phyloP scores from a whole-genome alignment of 164 flowering plant species.

The Chimonanthus salicifolius region DNA sequence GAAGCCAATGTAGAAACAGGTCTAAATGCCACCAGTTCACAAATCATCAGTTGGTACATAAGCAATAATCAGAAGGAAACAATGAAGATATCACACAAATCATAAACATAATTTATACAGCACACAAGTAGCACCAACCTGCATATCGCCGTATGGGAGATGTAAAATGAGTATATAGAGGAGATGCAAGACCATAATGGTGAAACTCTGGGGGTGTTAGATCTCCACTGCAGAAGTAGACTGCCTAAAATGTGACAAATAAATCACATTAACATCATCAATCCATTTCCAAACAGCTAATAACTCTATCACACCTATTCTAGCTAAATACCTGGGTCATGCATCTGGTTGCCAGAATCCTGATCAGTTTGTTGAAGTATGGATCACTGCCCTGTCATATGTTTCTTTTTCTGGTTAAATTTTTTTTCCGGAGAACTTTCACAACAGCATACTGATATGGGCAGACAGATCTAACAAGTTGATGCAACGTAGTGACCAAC shows the following conservation, averaged over 20 bases:
- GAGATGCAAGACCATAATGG: conserved; percentile 96
- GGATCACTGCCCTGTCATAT: conserved; percentile 79
- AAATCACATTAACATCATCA: conserved; percentile 2
- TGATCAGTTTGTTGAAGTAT: conserved; percentile 88
- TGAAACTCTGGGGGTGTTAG: conserved; percentile 80
- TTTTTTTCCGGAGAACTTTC: background rate
- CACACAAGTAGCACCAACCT: conserved; percentile 31
- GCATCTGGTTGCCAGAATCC: conserved; percentile 97
- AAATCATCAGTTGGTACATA: background rate
- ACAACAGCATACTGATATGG: background rate
- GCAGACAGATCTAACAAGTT: too few species aligned
- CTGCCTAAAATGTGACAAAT: conserved; percentile 56
- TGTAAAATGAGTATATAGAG: conserved; percentile 93
- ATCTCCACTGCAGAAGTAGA: conserved; percentile 98
- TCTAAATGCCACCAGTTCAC: background rate
- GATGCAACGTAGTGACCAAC: background rate
- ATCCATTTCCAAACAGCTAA: background rate
- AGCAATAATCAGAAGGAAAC: background rate
- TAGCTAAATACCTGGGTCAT: conserved; percentile 79
- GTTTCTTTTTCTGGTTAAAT: background rate
- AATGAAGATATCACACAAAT: background rate
- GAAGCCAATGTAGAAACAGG: background rate
- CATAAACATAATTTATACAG: background rate
- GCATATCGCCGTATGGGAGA: conserved; percentile 98
- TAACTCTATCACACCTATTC: background rate